Conservation (phyloP, 495 filamentous ascomycete species). For the Durotheca rogersii region DNA sequence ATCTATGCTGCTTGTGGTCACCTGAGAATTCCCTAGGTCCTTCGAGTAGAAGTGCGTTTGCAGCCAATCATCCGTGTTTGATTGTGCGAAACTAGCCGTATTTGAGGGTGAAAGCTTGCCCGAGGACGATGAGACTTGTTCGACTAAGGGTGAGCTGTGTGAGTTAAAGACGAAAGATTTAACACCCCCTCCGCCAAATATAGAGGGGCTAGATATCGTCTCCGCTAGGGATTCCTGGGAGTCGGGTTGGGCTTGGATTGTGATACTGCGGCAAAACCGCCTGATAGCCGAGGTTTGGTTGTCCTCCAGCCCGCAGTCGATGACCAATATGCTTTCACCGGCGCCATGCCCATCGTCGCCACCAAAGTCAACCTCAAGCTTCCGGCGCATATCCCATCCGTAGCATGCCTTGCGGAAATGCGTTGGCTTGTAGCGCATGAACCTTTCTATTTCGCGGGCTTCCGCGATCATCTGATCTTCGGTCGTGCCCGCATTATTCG, state of each 20-base stretch:
- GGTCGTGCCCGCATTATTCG: conserved; percentile 65
- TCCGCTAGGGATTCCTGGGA: conserved; percentile 16
- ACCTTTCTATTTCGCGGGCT: conserved; percentile 78
- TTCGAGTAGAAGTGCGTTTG: conserved; percentile 36
- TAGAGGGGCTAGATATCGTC: conserved; percentile 22
- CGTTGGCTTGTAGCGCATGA: conserved; percentile 68
- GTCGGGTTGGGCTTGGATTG: conserved; percentile 15
- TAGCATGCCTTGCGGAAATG: conserved; percentile 77
- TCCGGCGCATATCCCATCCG: conserved; percentile 91
- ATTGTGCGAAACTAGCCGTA: not conserved
- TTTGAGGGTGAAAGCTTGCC: conserved; percentile 22
- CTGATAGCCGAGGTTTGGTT: conserved; percentile 40
- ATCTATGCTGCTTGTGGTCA: conserved; percentile 77
- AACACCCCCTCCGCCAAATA: conserved; percentile 33
- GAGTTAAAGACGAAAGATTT: conserved; percentile 19
- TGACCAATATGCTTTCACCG: conserved; percentile 73
- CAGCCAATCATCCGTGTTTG: conserved; percentile 41
- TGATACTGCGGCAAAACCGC: conserved; percentile 32
- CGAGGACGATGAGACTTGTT: conserved; percentile 15
- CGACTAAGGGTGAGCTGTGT: conserved; percentile 16
- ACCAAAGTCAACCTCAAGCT: conserved; percentile 85
- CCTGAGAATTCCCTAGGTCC: conserved; percentile 35
- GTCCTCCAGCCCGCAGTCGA: conserved; percentile 68
- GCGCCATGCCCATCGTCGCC: conserved; percentile 69
- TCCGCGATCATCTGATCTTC: conserved; percentile 70